Base-by-base conservation (phyloP, 257 asterid species). In the Fraxinus anomala region DNA sequence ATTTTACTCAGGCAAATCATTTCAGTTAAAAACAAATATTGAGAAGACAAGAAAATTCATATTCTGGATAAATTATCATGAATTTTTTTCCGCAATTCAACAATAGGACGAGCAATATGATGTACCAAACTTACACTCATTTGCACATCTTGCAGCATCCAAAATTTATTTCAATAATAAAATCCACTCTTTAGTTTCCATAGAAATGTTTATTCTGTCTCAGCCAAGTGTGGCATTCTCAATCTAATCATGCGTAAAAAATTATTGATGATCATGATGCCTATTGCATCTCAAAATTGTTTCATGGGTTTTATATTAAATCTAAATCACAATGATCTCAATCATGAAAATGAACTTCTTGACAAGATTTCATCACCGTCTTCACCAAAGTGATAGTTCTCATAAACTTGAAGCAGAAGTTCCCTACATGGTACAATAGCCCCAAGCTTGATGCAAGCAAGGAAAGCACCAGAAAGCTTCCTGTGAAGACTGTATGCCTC, bases 401-500 rank as follows among this genome's bases (percentile, higher is more conserved):
- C 85, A 68, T 85, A 85, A 39, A 90, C 87, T 79, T 90, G 83
- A 72, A 90, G 85, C 66, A 95, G 91, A 31, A 95, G 87, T 68
- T 95, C 92, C 84, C 96, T 84, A 61, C 99, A 95, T 4, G 99
- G 99, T 13, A 95, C 99, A 30, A 93, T 92, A 78, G 98, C 96
- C 51, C 91, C 86, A 61, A 95, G 96, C 88, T 95, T 95, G 84
- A 95, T 89, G 89, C 99, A 95, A 79, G 98, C 99, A 77, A 95
- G 98, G 87, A 93, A 94, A 67, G 98, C 92, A 68, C 99, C 99
- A 16, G 98, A 94, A 68, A 95, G 97, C 86, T 95, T 95, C 51
- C 99, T 88, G 87, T 95, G 99, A 59, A 95, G 95, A 86, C 99
- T 95, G 88, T 95, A 95, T 6, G 96, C 98, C 83, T 93, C 99